Percentiles rank a stretch among this genome's conserved stretches.
Evolutionary conservation across 192 early-diverging fungal species (phyloP).

Genomic region (Gaertneriomyces sp.): DNA sequence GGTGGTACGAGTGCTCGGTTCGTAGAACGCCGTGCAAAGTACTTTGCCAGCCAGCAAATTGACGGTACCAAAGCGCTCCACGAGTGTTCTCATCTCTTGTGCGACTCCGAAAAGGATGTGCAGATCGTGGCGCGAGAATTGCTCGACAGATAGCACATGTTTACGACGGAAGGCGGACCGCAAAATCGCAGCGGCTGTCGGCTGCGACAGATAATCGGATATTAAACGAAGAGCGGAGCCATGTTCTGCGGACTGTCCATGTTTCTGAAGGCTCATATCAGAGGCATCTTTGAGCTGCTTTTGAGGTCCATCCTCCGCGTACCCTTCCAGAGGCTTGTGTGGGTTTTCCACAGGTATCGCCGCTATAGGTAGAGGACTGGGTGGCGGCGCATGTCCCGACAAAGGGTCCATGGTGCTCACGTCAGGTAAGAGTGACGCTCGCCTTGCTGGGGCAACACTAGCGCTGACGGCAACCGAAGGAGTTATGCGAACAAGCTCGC

Average conservation of each 20-base stretch:
- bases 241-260: slow-evolving; percentile 31
- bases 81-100: slow-evolving; percentile 92
- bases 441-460: slow-evolving; percentile 15
- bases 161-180: slow-evolving; percentile 87
- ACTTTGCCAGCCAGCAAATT: slow-evolving; percentile 86
- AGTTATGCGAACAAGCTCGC: slow-evolving; percentile 46
- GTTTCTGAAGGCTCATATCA: slow-evolving; percentile 1
- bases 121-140: slow-evolving; percentile 89
- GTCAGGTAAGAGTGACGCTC: slow-evolving; percentile 17
- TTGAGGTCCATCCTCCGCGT: neutral
- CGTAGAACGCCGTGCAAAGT: slow-evolving; percentile 93
- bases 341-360: neutral
- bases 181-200: slow-evolving; percentile 52
- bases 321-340: neutral
- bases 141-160: slow-evolving; percentile 86
- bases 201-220: slow-evolving; percentile 39
- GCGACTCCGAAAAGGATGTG: slow-evolving; percentile 94
- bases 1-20: slow-evolving; percentile 91
- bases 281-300: neutral
- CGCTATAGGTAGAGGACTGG: neutral
- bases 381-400: neutral
- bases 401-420: neutral
- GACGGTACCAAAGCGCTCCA: slow-evolving; percentile 83
- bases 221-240: slow-evolving; percentile 39
- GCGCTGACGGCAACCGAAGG: slow-evolving; percentile 13